Base-by-base conservation (phyloP, 1,284 basidiomycete genomes). In the Irpex sp. region DNA sequence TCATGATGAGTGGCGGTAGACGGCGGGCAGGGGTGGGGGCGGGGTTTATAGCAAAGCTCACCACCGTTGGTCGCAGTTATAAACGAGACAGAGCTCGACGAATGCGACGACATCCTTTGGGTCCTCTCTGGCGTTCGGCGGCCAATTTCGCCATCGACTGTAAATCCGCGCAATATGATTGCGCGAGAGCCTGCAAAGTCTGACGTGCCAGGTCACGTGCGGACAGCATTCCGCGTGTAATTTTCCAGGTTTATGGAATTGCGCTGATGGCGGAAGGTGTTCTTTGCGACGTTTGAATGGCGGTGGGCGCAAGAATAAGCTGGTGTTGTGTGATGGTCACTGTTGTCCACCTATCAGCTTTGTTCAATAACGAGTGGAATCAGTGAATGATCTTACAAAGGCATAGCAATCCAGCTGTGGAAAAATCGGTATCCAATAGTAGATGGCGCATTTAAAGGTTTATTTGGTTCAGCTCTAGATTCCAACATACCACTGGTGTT, bases 1-100 rank as follows among this genome's bases (percentile, higher is more conserved):
- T 64, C 67, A 74, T 74, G 8, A 17, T 9, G 8, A 15, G 26
- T 9, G 61, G 31, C 21, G 26, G 54, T 26, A 26, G 26, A 26
- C 26, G 26, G 26, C 26, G 26, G 26, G 26, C 3, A 26, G 26
- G 26, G 26, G 26, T 26, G 31, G 21, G 31, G 34, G 17, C 21
- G 17, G 54, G 11, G 21, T 15, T 19, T 56, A 56, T 8, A 56
- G 54, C 11, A 15, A 34, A 56, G 54, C 54, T 26, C 54, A 56
- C 54, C 26, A 13, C 7, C n/a, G 54, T 17, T 17, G 13, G 9
- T 31, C 9, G 26, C 34, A 13, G 17, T 17, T 56, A 56, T 8
- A 56, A 34, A 36, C 34, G 21, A 26, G 49, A 19, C 9, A 52
- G 49, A 52, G 49, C 17, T 17, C 49, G 21, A 17, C 49, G 49